phyloP scores from a whole-genome alignment of 768 basidiomycete genomes.

The Pilatotrama ljubarskyi region DNA sequence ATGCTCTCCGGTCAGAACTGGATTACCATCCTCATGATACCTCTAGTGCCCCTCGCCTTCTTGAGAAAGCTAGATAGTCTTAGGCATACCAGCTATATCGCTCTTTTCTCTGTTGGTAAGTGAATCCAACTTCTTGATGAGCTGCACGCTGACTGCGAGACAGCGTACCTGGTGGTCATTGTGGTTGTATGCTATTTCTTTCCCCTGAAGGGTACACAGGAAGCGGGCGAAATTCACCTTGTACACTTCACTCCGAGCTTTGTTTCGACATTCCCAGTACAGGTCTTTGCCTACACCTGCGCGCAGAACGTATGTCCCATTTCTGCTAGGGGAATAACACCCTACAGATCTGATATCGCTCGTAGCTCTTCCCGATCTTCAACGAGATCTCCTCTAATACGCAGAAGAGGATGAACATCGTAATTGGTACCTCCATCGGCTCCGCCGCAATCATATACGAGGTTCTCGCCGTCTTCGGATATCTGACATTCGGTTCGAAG shows the following conservation, averaged over 20 bases:
- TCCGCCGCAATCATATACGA: conserved; percentile 83
- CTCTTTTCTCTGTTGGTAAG: conserved; percentile 86
- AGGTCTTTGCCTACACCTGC: conserved; percentile 91
- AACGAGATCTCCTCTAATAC: conserved; percentile 86
- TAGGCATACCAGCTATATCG: conserved; percentile 88
- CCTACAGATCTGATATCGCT: neutral
- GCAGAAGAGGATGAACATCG: conserved; percentile 81
- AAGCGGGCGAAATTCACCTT: conserved; percentile 65
- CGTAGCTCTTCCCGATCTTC: conserved; percentile 87
- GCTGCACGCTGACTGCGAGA: conserved; percentile 4
- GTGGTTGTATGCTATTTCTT: conserved; percentile 80
- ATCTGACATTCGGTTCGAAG: conserved; percentile 89
- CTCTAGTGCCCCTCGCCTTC: conserved; percentile 82
- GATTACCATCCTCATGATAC: conserved; percentile 74
- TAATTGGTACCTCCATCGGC: conserved; percentile 87
- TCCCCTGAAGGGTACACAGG: conserved; percentile 63
- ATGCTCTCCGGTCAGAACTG: conserved; percentile 76
- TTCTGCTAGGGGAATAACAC: neutral
- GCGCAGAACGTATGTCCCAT: conserved; percentile 75
- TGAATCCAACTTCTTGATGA: conserved; percentile 19
- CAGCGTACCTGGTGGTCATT: conserved; percentile 77
- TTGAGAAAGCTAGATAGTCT: conserved; percentile 82
- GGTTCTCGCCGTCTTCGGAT: conserved; percentile 84
- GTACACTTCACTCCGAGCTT: conserved; percentile 78
- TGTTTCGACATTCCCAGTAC: conserved; percentile 87